Evolutionary conservation across 495 filamentous ascomycete species (phyloP).

Genomic region (Penicillium samsonianum): DNA sequence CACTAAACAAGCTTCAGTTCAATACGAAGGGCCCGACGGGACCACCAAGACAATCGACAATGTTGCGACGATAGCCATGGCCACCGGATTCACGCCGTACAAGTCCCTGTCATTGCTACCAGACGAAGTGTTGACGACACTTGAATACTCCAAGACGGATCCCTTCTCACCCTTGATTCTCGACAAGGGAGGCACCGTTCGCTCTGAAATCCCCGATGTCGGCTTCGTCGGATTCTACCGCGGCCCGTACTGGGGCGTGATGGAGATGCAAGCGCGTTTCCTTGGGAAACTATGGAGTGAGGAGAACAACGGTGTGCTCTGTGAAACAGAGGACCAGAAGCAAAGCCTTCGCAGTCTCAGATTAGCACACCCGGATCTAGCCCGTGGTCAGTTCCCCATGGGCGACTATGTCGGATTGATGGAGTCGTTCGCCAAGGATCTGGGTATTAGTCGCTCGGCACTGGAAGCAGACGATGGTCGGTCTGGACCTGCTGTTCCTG

Average conservation of each 20-base stretch:
- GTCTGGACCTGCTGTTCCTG: constrained; percentile 39
- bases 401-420: constrained; percentile 78
- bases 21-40: constrained; percentile 36
- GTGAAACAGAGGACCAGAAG: constrained; percentile 24
- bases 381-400: constrained; percentile 73
- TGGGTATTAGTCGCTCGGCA: constrained; percentile 38
- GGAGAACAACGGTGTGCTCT: background rate
- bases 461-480: constrained; percentile 12
- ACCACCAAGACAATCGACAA: constrained; percentile 42
- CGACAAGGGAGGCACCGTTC: constrained; percentile 64
- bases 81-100: constrained; percentile 72
- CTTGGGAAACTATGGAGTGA: constrained; percentile 49
- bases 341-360: constrained; percentile 30
- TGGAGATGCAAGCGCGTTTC: constrained; percentile 82
- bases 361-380: constrained; percentile 29
- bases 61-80: constrained; percentile 67
- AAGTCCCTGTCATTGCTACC: constrained; percentile 63
- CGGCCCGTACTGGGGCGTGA: constrained; percentile 81
- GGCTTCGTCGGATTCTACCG: constrained; percentile 87
- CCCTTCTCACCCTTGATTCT: constrained; percentile 67
- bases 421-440: constrained; percentile 62
- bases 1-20: constrained; percentile 30
- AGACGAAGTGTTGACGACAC: constrained; percentile 48
- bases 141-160: constrained; percentile 57
- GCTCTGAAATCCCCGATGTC: constrained; percentile 59